Evolutionary conservation across 2,329 filamentous ascomycete species (phyloP).

Genomic region (Nemania sp.): DNA sequence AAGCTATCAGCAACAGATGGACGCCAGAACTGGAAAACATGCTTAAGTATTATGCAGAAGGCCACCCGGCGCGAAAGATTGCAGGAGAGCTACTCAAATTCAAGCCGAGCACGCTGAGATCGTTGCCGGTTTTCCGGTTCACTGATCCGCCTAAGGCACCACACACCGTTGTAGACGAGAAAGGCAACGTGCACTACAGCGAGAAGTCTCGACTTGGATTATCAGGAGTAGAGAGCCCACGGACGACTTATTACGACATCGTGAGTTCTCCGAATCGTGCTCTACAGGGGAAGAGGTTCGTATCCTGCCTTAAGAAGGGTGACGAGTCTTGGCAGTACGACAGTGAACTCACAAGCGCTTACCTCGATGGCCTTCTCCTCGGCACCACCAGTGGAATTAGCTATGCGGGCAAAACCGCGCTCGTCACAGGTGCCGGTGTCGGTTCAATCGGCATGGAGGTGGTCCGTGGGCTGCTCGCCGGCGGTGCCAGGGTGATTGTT

Average conservation of each 20-base stretch:
- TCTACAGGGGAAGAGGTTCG: no score
- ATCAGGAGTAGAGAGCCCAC: no score
- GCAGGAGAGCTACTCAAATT: not conserved
- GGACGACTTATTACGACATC: no score
- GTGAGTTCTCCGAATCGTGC: no score
- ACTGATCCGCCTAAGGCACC: no score
- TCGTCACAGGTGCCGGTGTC: conserved; percentile 97
- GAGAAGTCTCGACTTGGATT: no score
- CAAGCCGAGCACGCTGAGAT: not conserved
- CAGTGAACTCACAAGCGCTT: conserved; percentile 81
- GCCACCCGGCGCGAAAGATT: no score
- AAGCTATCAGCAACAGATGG: conserved; percentile 91
- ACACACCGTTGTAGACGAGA: no score
- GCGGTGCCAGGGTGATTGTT: conserved; percentile 93
- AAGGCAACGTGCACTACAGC: no score
- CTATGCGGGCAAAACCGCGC: conserved; percentile 90
- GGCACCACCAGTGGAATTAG: conserved; percentile 85
- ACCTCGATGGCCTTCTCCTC: conserved; percentile 85
- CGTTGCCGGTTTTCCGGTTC: not conserved
- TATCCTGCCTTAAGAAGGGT: no score
- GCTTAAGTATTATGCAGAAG: not conserved
- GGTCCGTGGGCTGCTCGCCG: conserved; percentile 92
- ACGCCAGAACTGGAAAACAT: conserved; percentile 41
- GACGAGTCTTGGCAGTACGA: not conserved
- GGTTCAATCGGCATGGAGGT: conserved; percentile 98